Evolutionary conservation across 495 filamentous ascomycete genomes (phyloP).

Genomic region (Pyronema omphalodes): DNA sequence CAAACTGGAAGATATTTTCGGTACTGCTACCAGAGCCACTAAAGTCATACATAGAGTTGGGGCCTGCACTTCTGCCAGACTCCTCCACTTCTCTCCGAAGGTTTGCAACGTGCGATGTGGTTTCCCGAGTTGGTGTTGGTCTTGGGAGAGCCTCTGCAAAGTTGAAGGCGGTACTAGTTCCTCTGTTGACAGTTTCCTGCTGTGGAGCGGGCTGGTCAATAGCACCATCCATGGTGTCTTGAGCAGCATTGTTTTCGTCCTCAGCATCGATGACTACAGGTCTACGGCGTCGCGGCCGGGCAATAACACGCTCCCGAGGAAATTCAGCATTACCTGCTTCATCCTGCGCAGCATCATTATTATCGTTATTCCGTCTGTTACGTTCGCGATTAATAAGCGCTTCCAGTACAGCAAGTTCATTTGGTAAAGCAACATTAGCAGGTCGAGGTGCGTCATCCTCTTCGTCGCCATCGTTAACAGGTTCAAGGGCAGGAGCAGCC

Average conservation of each 20-base stretch:
- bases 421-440: not conserved
- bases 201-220: not conserved
- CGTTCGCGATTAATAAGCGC: not conserved
- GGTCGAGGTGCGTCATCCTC: not conserved
- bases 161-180: not conserved
- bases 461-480: not conserved
- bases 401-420: not conserved
- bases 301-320: conserved; percentile 2
- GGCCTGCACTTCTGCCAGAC: conserved; percentile 3
- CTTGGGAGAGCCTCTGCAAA: not conserved
- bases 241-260: not conserved
- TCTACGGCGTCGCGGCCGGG: not conserved
- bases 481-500: not conserved
- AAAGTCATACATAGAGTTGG: conserved; percentile 4
- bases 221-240: not conserved
- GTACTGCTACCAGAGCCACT: conserved; percentile 3
- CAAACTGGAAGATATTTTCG: conserved; percentile 6
- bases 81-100: conserved; percentile 29
- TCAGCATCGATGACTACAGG: not conserved
- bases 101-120: conserved; percentile 24
- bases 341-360: not conserved
- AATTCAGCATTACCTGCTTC: not conserved
- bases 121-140: conserved; percentile 14
- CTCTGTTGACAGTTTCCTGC: not conserved
- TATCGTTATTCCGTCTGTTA: conserved; percentile 2